Evolutionary conservation across 208 protist genomes (phyloP), one percentile per base, ranked within the genome.

Genomic region (Crithidia mellificae): DNA sequence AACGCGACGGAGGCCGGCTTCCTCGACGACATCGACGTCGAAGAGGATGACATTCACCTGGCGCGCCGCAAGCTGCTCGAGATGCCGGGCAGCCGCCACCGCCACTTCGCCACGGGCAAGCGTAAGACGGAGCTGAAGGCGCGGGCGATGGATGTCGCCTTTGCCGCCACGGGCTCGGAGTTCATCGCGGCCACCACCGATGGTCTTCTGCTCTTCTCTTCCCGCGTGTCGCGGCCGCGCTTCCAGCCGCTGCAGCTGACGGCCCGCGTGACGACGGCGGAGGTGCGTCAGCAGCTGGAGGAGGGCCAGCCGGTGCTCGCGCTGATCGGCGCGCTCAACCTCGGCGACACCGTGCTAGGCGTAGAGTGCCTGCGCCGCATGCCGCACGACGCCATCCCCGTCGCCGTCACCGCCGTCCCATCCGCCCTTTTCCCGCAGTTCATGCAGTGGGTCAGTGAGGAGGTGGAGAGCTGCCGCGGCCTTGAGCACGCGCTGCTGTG

Each of bases 111-210:
- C 20, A 96, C 91, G 19, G 91, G 91, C 17, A 94, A 96, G 82
- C 87, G 91, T 61, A 91, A 92, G 78, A 93, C 91, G 59, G 87
- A 84, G 57, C 80, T 92, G 19, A 81, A 81, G 46, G 91, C 88
- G 43, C 91, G 88, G 27, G 83, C 87, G 9, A 83, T 90, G 81
- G 75, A 94, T 46, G 50, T 96, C 12, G 58, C 81, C 6, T 96
- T 96, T 66, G 80, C 88, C 11, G 74, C 83, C 11, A 92, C 87
- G 20, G 91, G 87, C n/a, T 86, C 77, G 9, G 88, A 94, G 77
- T 96, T 96, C 68, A 87, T 93, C 46, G 87, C 85, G 47, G 91
- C 91, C 12, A 96, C 91, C 6, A 96, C 85, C n/a, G 91, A 92
- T 64, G 91, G 91, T 14, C 75, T 96, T 9, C 76, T 94, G 19